phyloP scores from a whole-genome alignment of 805 yeast species.

The Kazachstania bromeliacearum region DNA sequence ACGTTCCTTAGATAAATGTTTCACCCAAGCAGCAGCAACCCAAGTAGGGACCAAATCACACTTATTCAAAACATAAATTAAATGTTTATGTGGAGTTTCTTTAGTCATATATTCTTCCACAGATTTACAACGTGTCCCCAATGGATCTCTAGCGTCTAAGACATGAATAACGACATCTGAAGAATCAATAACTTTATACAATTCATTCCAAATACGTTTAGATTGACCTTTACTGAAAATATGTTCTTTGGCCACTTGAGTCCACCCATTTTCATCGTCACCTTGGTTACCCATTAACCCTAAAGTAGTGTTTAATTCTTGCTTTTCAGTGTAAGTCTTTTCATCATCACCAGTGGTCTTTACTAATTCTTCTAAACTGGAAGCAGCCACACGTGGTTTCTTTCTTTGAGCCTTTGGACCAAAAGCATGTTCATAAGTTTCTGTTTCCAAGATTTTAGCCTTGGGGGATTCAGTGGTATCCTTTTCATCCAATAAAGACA shows the following conservation, averaged over 20 bases:
- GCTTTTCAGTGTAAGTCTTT: constrained; percentile 59
- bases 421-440: constrained; percentile 68
- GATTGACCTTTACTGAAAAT: constrained; percentile 96
- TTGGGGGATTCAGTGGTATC: constrained; percentile 68
- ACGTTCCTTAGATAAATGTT: constrained; percentile 78
- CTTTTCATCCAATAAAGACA: constrained; percentile 87
- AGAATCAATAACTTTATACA: constrained; percentile 93
- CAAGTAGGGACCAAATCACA: constrained; percentile 98
- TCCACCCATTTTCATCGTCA: constrained; percentile 63
- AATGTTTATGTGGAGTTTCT: constrained; percentile 94
- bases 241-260: constrained; percentile 88
- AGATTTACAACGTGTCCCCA: constrained; percentile 89
- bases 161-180: constrained; percentile 96
- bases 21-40: constrained; percentile 99
- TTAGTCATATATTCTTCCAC: constrained; percentile 88
- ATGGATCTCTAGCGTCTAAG: constrained; percentile 93
- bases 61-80: constrained; percentile 88
- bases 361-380: constrained; percentile 73
- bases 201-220: constrained; percentile 96
- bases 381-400: constrained; percentile 73
- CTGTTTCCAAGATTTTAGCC: constrained; percentile 79
- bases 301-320: constrained; percentile 61
- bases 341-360: constrained; percentile 46
- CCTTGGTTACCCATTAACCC: constrained; percentile 69
- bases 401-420: constrained; percentile 95